Percentiles rank a stretch among this genome's conserved stretches.
phyloP scores from a whole-genome alignment of 768 basidiomycete species.

The Leccinum variicolor region DNA sequence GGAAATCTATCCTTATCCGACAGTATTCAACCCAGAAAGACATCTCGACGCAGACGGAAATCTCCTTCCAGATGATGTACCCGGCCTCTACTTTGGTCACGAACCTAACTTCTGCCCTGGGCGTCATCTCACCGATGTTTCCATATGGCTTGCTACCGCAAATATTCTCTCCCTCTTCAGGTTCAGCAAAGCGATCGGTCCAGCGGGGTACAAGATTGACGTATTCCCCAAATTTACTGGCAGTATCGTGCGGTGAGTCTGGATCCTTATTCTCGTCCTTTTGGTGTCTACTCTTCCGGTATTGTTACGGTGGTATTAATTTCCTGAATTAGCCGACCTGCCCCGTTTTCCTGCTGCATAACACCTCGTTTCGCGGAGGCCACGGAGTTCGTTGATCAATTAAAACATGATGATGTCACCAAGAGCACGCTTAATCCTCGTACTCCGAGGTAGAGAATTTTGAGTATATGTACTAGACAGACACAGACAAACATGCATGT shows the following conservation, averaged over 20 bases:
- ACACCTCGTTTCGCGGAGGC: constrained; percentile 14
- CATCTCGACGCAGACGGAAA: constrained; percentile 23
- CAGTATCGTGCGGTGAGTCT: constrained; percentile 15
- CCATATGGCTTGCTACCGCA: constrained; percentile 18
- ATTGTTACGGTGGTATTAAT: background rate
- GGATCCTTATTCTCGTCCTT: background rate
- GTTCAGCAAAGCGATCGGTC: constrained; percentile 20
- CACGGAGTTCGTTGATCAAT: background rate
- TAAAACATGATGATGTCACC: background rate
- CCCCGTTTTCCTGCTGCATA: constrained; percentile 17
- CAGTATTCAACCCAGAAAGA: constrained; percentile 34
- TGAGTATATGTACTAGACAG: background rate
- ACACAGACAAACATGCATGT: background rate
- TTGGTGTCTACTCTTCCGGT: no score
- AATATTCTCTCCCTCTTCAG: constrained; percentile 20
- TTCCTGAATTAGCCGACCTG: constrained; percentile 10
- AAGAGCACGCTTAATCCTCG: background rate
- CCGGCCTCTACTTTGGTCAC: constrained; percentile 31
- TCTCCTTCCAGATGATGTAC: constrained; percentile 18
- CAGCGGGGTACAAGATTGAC: constrained; percentile 21
- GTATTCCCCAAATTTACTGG: constrained; percentile 18
- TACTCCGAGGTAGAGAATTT: background rate
- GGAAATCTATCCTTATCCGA: constrained; percentile 27
- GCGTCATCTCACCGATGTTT: constrained; percentile 15
- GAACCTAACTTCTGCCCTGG: constrained; percentile 28